phyloP scores from a whole-genome alignment of 179 eudicot species.

The Vitellaria paradoxa region DNA sequence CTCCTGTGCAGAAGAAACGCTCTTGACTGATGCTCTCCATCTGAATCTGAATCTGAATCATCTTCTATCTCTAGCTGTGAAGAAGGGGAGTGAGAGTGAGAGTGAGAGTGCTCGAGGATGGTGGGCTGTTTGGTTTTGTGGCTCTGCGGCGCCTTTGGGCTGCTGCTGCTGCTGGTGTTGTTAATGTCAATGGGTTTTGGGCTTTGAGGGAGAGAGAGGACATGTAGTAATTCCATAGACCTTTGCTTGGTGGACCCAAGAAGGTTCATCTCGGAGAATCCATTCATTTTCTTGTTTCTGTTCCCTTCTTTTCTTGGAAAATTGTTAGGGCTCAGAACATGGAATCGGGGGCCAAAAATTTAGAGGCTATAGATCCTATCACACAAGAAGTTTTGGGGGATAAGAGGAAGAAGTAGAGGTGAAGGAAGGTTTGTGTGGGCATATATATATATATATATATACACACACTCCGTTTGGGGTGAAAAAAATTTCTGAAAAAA shows the following conservation, averaged over 20 bases:
- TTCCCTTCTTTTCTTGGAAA: not conserved
- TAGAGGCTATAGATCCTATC: too few species aligned
- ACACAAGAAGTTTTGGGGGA: too few species aligned
- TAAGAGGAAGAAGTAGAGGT: not conserved
- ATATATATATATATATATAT: too few species aligned
- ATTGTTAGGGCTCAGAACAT: too few species aligned
- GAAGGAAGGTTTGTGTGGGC: not conserved
- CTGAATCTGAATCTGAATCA: not conserved
- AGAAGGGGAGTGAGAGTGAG: too few species aligned
- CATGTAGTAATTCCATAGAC: too few species aligned
- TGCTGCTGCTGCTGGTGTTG: too few species aligned
- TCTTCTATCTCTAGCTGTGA: constrained; percentile 14
- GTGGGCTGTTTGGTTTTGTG: constrained; percentile 5
- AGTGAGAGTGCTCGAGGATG: constrained; percentile 12
- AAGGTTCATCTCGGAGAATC: constrained; percentile 42
- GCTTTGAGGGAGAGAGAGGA: constrained; percentile 10
- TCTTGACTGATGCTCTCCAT: constrained; percentile 16
- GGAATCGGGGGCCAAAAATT: not conserved
- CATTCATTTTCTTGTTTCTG: constrained; percentile 32
- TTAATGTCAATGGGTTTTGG: constrained; percentile 23
- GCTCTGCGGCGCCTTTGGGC: too few species aligned
- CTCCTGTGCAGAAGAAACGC: constrained; percentile 32
- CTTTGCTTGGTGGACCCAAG: constrained; percentile 32
- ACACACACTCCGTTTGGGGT: too few species aligned
- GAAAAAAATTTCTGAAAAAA: too few species aligned